phyloP scores from a whole-genome alignment of 1,284 basidiomycete species.

The Boletus hoseneyae region DNA sequence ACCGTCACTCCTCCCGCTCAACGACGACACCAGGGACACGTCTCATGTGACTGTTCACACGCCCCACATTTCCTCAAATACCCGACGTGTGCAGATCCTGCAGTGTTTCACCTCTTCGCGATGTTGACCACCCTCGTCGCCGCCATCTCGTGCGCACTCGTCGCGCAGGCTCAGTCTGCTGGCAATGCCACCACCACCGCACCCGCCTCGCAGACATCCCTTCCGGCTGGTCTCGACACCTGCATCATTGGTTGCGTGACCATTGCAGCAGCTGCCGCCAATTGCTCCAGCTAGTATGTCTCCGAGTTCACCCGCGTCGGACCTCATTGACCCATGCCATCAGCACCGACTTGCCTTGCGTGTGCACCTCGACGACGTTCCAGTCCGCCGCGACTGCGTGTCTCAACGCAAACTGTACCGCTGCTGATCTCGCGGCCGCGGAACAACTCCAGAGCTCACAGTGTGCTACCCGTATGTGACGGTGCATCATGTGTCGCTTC shows the following conservation, averaged over 20 bases:
- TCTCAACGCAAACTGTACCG: conserved; percentile 16
- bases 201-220: not conserved
- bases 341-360: conserved; percentile 23
- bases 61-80: too few relatives aligned
- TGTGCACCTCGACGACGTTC: conserved; percentile 26
- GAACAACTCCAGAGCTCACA: conserved; percentile 5
- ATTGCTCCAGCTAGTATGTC: conserved; percentile 21
- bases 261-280: not conserved
- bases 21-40: too few relatives aligned
- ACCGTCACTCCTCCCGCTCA: too few relatives aligned
- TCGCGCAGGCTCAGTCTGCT: conserved; percentile 17
- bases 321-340: not conserved
- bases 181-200: not conserved
- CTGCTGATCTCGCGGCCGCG: conserved; percentile 10
- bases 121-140: too few relatives aligned
- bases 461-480: conserved; percentile 20
- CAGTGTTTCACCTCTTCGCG: too few relatives aligned
- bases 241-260: conserved; percentile 17
- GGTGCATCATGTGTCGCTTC: too few relatives aligned
- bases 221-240: not conserved
- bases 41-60: too few relatives aligned
- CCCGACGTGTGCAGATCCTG: too few relatives aligned
- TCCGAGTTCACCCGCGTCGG: too few relatives aligned
- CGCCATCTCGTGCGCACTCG: conserved; percentile 16
- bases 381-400: conserved; percentile 15